Percentiles rank a stretch among this genome's conserved stretches.
Evolutionary conservation across 768 basidiomycete genomes (phyloP).

Genomic region (Paxillus ammoniavirescens): DNA sequence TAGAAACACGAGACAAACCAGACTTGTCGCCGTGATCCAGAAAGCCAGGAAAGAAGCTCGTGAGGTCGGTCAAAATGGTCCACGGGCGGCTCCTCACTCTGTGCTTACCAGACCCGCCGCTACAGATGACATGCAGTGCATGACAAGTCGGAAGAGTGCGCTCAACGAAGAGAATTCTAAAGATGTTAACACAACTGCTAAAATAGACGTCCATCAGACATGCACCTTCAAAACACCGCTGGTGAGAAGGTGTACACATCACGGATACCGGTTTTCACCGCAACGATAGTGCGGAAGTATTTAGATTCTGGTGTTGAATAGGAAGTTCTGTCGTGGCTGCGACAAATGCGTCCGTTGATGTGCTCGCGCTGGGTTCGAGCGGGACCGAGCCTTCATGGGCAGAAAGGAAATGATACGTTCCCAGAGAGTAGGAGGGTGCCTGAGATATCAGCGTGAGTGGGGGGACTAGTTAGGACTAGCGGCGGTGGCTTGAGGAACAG

Average conservation of each 20-base stretch:
- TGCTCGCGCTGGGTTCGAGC: background rate
- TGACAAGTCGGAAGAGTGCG: background rate
- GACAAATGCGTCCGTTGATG: background rate
- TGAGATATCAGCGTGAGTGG: background rate
- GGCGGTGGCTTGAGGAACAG: background rate
- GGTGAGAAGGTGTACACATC: background rate
- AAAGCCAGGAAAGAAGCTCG: too few relatives aligned
- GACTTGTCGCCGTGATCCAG: too few relatives aligned
- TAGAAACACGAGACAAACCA: too few relatives aligned
- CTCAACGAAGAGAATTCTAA: background rate
- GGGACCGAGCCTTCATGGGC: conserved; percentile 2
- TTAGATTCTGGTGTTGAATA: background rate
- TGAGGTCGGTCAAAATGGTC: too few relatives aligned
- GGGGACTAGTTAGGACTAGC: too few relatives aligned
- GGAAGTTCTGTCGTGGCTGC: background rate
- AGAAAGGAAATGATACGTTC: background rate
- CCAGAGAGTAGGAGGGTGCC: background rate
- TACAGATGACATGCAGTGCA: conserved; percentile 7
- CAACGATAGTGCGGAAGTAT: background rate
- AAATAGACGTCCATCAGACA: conserved; percentile 8
- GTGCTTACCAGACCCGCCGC: too few relatives aligned
- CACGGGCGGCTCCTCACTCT: too few relatives aligned
- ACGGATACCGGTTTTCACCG: background rate
- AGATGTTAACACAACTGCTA: background rate
- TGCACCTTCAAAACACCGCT: background rate